Evolutionary conservation across 164 flowering plant species (phyloP).

Genomic region (Stephania cephalantha): DNA sequence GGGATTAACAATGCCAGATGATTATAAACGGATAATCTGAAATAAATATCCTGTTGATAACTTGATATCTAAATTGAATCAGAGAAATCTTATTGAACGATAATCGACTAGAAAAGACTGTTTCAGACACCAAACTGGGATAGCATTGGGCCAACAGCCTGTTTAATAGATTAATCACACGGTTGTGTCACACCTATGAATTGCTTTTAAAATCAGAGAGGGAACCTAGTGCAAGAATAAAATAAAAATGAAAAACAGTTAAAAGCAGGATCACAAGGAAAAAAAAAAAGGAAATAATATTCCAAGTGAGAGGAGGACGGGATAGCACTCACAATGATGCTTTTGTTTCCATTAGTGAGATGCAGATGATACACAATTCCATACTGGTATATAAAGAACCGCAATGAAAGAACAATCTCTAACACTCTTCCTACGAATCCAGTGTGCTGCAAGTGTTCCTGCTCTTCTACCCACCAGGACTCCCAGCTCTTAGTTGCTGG

Average conservation of each 20-base stretch:
- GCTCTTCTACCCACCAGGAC: slow-evolving; percentile 99
- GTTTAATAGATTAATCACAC: neutral
- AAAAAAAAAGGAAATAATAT: neutral
- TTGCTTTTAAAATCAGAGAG: neutral
- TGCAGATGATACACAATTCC: slow-evolving; percentile 85
- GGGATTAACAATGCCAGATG: neutral
- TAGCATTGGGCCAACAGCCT: neutral
- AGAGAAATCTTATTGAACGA: neutral
- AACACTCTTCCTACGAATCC: slow-evolving; percentile 63
- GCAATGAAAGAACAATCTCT: slow-evolving; percentile 71
- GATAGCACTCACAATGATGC: slow-evolving; percentile 61
- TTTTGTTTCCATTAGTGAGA: slow-evolving; percentile 46
- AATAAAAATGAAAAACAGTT: neutral
- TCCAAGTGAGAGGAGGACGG: neutral
- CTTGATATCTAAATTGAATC: neutral
- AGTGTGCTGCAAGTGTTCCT: slow-evolving; percentile 72
- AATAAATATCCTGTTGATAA: neutral
- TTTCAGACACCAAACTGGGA: neutral
- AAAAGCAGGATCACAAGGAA: neutral
- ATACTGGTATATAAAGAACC: slow-evolving; percentile 88
- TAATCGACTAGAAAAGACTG: neutral
- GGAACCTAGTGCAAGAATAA: neutral
- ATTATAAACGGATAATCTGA: neutral
- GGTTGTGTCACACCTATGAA: neutral
- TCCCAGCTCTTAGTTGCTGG: slow-evolving; percentile 96